phyloP scores from a whole-genome alignment of 73 alveolate species.

The Stentor coeruleus region DNA sequence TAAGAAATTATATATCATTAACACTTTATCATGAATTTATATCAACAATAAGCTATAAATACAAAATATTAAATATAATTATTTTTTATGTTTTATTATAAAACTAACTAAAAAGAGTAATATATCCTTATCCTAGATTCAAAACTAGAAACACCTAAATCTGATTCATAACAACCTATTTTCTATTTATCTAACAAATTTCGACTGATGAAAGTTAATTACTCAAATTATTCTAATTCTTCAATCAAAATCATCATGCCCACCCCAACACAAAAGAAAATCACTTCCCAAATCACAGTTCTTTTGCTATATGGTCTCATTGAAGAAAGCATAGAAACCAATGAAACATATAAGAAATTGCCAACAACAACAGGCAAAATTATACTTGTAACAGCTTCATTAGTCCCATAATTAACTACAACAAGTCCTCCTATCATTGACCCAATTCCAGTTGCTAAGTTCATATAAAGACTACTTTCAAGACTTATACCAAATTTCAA shows the following conservation, averaged over 20 bases:
- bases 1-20: no score
- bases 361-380: slow-evolving; percentile 8
- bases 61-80: no score
- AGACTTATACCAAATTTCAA: slow-evolving; percentile 40
- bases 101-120: no score
- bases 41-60: no score
- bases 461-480: slow-evolving; percentile 34
- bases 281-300: slow-evolving; percentile 7
- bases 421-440: slow-evolving; percentile 43
- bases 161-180: no score
- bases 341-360: background rate
- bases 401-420: slow-evolving; percentile 5
- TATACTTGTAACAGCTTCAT: background rate
- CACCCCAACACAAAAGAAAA: slow-evolving; percentile 22
- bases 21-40: no score
- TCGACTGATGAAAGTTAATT: no score
- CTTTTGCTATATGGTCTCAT: background rate
- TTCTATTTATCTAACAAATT: no score
- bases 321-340: slow-evolving; percentile 1
- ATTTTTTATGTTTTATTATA: no score
- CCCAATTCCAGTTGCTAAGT: slow-evolving; percentile 49
- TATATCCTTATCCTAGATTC: no score
- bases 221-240: no score
- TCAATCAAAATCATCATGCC: slow-evolving; percentile 13
- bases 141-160: no score